Evolutionary conservation across 345 rosid species (phyloP).

Genomic region (Noccaea bulbosa): DNA sequence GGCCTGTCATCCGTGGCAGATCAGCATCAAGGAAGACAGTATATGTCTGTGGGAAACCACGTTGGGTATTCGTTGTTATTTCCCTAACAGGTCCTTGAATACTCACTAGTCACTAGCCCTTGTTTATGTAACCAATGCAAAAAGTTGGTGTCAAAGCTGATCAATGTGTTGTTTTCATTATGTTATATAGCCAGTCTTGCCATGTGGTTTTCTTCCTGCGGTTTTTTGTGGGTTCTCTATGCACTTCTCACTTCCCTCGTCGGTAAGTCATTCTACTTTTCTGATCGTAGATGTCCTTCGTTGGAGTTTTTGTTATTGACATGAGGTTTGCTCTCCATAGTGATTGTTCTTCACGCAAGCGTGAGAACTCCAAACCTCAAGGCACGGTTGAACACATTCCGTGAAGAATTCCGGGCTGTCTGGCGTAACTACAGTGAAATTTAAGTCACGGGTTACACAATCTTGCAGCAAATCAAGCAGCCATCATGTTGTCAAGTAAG

Average conservation of each 20-base stretch:
- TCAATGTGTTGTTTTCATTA: slow-evolving; percentile 26
- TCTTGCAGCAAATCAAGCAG: slow-evolving; percentile 18
- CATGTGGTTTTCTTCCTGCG: slow-evolving; percentile 49
- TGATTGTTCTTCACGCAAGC: slow-evolving; percentile 43
- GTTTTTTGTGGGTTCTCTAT: slow-evolving; percentile 44
- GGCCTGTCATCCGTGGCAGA: slow-evolving; percentile 50
- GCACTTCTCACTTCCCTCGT: slow-evolving; percentile 37
- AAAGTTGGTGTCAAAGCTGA: slow-evolving; percentile 11
- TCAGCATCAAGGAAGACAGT: slow-evolving; percentile 45
- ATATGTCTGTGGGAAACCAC: slow-evolving; percentile 45
- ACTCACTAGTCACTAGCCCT: slow-evolving; percentile 4
- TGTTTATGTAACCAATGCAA: slow-evolving; percentile 3
- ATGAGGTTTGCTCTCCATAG: slow-evolving; percentile 22
- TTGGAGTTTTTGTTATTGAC: slow-evolving; percentile 18
- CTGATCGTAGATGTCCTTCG: slow-evolving; percentile 12
- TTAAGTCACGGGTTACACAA: slow-evolving; percentile 15
- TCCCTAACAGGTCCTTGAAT: slow-evolving; percentile 38
- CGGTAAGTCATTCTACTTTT: slow-evolving; percentile 23
- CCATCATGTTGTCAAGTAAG: slow-evolving; percentile 33
- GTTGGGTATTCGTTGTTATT: slow-evolving; percentile 41
- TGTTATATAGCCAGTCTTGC: slow-evolving; percentile 40
- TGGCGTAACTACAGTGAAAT: slow-evolving; percentile 50
- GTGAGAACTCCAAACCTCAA: slow-evolving; percentile 48
- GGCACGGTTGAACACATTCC: slow-evolving; percentile 49
- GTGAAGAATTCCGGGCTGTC: slow-evolving; percentile 48